Conservation (phyloP, 768 basidiomycete genomes). For the Russula lepida region DNA sequence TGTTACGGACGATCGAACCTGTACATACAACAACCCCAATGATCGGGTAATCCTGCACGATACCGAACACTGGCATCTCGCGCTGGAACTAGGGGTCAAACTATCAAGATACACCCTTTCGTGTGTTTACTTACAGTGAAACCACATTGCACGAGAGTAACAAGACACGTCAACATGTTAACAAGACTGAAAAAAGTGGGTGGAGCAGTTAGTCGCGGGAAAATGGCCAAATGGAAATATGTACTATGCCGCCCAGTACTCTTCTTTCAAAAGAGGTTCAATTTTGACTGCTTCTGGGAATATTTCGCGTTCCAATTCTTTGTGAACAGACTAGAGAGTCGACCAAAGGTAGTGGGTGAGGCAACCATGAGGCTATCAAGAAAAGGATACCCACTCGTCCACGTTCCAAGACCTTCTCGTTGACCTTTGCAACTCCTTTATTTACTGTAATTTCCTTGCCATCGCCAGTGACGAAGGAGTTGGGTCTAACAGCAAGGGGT, state of each 20-base stretch:
- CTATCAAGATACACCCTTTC: background rate
- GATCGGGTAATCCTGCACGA: constrained; percentile 55
- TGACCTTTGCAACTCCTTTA: constrained; percentile 41
- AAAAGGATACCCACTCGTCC: constrained; percentile 41
- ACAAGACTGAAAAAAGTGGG: constrained; percentile 44
- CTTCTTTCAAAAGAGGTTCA: constrained; percentile 46
- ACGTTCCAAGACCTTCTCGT: constrained; percentile 45
- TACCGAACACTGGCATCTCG: constrained; percentile 78
- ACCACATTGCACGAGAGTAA: constrained; percentile 39
- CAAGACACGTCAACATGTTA: constrained; percentile 62
- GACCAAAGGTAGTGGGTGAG: background rate
- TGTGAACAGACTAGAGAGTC: constrained; percentile 55
- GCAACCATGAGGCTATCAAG: background rate
- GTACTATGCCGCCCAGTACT: constrained; percentile 72
- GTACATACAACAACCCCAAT: constrained; percentile 63
- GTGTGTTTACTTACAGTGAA: constrained; percentile 40
- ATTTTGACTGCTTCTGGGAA: constrained; percentile 49
- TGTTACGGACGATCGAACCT: background rate
- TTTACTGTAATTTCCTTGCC: constrained; percentile 56
- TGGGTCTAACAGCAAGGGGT: constrained; percentile 44
- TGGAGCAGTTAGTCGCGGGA: background rate
- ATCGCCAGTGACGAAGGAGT: constrained; percentile 43
- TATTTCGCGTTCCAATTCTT: constrained; percentile 66
- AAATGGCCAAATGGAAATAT: constrained; percentile 14
- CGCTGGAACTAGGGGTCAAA: constrained; percentile 37